Percentiles rank a stretch among this genome's conserved stretches.
Evolutionary conservation across 805 yeast species (phyloP).

Genomic region (Deakozyma indianensis): DNA sequence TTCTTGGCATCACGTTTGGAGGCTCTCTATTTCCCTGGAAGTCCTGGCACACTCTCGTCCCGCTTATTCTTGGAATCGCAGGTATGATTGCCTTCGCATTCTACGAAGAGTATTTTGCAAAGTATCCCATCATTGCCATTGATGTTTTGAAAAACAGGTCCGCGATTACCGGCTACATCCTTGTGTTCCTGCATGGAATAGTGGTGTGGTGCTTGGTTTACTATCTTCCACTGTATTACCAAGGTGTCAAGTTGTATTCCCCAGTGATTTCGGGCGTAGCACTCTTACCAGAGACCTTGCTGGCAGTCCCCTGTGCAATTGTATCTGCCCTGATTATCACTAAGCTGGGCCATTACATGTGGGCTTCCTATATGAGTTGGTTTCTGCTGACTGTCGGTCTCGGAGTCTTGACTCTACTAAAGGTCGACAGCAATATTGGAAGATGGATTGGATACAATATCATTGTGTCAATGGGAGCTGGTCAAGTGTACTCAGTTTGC

Average conservation of each 20-base stretch:
- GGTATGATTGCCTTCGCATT: slow-evolving; percentile 22
- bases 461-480: slow-evolving; percentile 33
- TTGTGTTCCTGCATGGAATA: slow-evolving; percentile 29
- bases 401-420: slow-evolving; percentile 28
- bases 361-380: slow-evolving; percentile 25
- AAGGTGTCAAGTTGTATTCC: slow-evolving; percentile 28
- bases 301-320: slow-evolving; percentile 26
- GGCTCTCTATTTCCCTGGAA: slow-evolving; percentile 39
- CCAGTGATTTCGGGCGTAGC: slow-evolving; percentile 34
- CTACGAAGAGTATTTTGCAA: slow-evolving; percentile 21
- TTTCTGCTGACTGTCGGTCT: slow-evolving; percentile 27
- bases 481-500: slow-evolving; percentile 30
- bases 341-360: slow-evolving; percentile 27
- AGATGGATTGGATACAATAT: slow-evolving; percentile 31
- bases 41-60: slow-evolving; percentile 36
- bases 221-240: slow-evolving; percentile 35
- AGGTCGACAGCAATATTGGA: slow-evolving; percentile 22
- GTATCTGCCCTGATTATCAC: slow-evolving; percentile 26
- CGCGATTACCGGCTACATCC: slow-evolving; percentile 27
- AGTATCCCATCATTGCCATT: slow-evolving; percentile 32
- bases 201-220: slow-evolving; percentile 16
- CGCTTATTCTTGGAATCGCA: slow-evolving; percentile 30
- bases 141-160: slow-evolving; percentile 26
- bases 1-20: slow-evolving; percentile 41
- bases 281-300: slow-evolving; percentile 28